Evolutionary conservation across 2,329 filamentous ascomycete species (phyloP).

Genomic region (Colletotrichum gigasporum): DNA sequence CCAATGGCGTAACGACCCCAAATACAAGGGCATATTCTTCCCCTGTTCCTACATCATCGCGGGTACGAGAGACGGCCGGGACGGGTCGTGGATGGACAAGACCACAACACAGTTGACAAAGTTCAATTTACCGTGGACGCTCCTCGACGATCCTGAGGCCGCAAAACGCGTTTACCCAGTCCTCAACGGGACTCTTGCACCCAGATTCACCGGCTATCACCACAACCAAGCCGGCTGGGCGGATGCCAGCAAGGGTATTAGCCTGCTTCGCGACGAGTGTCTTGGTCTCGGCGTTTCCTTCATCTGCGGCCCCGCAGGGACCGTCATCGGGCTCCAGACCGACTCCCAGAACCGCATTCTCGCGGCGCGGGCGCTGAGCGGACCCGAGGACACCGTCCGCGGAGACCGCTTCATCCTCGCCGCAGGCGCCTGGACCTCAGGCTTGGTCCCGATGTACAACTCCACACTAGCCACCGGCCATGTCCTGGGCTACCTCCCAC

Average conservation of each 20-base stretch:
- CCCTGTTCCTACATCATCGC: neutral
- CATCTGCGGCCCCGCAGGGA: slow-evolving; percentile 40
- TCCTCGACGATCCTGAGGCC: neutral
- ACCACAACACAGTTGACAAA: slow-evolving; percentile 5
- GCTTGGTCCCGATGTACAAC: slow-evolving; percentile 66
- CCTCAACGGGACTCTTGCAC: slow-evolving; percentile 15
- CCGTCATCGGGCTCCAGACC: slow-evolving; percentile 37
- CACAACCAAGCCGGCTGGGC: slow-evolving; percentile 41
- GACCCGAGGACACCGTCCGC: neutral
- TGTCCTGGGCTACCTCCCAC: slow-evolving; percentile 70
- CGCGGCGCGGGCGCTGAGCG: neutral
- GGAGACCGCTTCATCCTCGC: slow-evolving; percentile 58
- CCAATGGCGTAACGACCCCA: slow-evolving; percentile 35
- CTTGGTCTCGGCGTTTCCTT: slow-evolving; percentile 39
- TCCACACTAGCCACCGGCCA: slow-evolving; percentile 73
- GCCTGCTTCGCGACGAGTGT: slow-evolving; percentile 4
- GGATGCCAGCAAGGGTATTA: slow-evolving; percentile 34
- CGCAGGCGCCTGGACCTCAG: slow-evolving; percentile 72
- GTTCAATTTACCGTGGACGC: slow-evolving; percentile 1
- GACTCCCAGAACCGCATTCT: slow-evolving; percentile 14
- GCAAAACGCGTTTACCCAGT: slow-evolving; percentile 6
- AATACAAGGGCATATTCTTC: slow-evolving; percentile 30
- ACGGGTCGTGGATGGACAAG: slow-evolving; percentile 15
- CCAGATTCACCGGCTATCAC: slow-evolving; percentile 42
- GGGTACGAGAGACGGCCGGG: slow-evolving; percentile 21